Conservation (phyloP, 1,284 basidiomycete species). For the Somion occarium region DNA sequence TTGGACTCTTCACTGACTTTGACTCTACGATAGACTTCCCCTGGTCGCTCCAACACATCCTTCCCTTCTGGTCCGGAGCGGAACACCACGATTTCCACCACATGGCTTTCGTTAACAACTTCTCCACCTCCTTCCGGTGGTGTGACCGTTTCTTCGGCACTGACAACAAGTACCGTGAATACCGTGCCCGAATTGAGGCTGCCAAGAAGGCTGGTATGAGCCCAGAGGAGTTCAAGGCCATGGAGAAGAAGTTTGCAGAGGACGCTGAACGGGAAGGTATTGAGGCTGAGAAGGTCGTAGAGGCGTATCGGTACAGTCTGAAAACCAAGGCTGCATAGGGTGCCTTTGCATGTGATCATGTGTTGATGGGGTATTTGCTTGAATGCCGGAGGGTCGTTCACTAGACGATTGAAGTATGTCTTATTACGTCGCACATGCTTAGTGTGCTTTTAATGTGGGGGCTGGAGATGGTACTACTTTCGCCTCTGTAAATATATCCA, state of each 20-base stretch:
- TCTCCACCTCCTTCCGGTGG: constrained; percentile 90
- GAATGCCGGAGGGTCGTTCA: neutral
- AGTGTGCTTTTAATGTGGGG: neutral
- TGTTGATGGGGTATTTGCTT: neutral
- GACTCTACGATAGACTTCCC: constrained; percentile 69
- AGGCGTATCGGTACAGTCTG: constrained; percentile 25
- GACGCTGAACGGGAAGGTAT: constrained; percentile 72
- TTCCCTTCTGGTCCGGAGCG: constrained; percentile 98
- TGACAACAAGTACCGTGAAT: constrained; percentile 79
- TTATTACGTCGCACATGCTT: neutral
- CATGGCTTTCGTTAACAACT: constrained; percentile 90
- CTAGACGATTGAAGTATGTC: neutral
- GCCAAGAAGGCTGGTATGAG: constrained; percentile 46
- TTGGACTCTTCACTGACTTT: constrained; percentile 1
- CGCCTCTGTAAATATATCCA: neutral
- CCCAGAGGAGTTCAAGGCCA: constrained; percentile 45
- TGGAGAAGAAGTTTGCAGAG: constrained; percentile 55
- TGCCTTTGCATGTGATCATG: neutral
- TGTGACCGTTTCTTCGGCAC: constrained; percentile 86
- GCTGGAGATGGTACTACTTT: neutral
- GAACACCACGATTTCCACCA: constrained; percentile 99
- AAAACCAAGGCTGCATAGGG: constrained; percentile 24
- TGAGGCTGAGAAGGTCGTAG: constrained; percentile 63
- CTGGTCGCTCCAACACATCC: constrained; percentile 91
- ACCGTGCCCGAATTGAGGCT: constrained; percentile 55